Conservation (phyloP, 2,329 filamentous ascomycete species). For the Exophiala spinifera region DNA sequence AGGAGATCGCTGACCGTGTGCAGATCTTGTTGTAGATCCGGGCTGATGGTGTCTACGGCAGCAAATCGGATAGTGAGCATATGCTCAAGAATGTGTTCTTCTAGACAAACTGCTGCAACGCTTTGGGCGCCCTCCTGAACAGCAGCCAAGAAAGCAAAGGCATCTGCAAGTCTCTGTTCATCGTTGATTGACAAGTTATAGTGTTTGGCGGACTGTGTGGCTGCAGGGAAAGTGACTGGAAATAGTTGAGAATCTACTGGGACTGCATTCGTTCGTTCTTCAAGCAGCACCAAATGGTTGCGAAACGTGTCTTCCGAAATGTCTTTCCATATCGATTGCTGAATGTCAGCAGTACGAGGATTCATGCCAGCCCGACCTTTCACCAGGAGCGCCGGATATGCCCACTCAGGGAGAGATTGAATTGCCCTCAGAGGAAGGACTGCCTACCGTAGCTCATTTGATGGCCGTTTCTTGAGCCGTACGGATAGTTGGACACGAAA, state of each 20-base stretch:
- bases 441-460: not conserved
- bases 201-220: not conserved
- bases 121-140: conserved; percentile 30
- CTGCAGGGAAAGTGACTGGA: not conserved
- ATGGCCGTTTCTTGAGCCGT: too few species aligned
- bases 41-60: conserved; percentile 12
- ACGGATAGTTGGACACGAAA: too few species aligned
- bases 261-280: conserved; percentile 18
- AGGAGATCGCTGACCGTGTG: not conserved
- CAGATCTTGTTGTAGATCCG: not conserved
- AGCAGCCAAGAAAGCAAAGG: conserved; percentile 33
- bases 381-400: too few species aligned
- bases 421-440: too few species aligned
- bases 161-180: conserved; percentile 33
- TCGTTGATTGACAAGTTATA: conserved; percentile 4
- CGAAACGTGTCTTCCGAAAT: conserved; percentile 23
- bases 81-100: conserved; percentile 23
- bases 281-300: conserved; percentile 20
- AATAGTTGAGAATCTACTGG: conserved; percentile 10
- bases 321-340: conserved; percentile 25
- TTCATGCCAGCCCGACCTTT: not conserved
- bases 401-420: too few species aligned
- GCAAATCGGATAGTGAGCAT: conserved; percentile 14
- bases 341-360: conserved; percentile 15
- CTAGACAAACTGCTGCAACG: conserved; percentile 33